A percentile compares a stretch with the other conserved stretches of the same genome.
Evolutionary conservation across 2,329 filamentous ascomycete genomes (phyloP).

Genomic region (Macrophomina pseudophaseolina): DNA sequence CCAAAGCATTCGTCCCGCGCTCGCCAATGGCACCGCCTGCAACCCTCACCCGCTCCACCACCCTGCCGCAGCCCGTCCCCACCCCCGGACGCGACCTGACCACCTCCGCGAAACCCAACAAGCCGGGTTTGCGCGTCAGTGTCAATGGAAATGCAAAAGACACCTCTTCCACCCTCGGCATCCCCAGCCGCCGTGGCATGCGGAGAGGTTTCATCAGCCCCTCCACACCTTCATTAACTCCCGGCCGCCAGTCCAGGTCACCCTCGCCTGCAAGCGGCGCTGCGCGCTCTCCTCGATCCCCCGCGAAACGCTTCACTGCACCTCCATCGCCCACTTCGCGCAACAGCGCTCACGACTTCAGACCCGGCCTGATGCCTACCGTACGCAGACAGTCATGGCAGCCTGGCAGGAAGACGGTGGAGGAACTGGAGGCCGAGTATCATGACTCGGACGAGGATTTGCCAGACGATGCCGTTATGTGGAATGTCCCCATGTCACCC

Average conservation of each 20-base stretch:
- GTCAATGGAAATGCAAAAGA: constrained; percentile 33
- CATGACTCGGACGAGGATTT: constrained; percentile 78
- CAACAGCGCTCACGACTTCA: constrained; percentile 38
- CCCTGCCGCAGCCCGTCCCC: neutral
- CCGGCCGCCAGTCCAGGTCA: constrained; percentile 43
- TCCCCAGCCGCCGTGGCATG: constrained; percentile 43
- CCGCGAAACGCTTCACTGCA: constrained; percentile 29
- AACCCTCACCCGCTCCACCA: constrained; percentile 9
- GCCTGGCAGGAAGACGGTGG: constrained; percentile 68
- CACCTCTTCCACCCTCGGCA: constrained; percentile 38
- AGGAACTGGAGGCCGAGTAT: constrained; percentile 78
- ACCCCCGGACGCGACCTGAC: constrained; percentile 44
- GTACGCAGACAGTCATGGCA: constrained; percentile 66
- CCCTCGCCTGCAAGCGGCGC: constrained; percentile 39
- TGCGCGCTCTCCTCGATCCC: constrained; percentile 36
- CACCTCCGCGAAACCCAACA: constrained; percentile 41
- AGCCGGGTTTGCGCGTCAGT: constrained; percentile 48
- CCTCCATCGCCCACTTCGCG: constrained; percentile 33
- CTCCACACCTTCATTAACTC: constrained; percentile 38
- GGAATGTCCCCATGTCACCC: constrained; percentile 83
- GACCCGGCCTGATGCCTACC: constrained; percentile 36
- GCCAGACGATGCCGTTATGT: constrained; percentile 77
- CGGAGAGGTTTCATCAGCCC: constrained; percentile 49
- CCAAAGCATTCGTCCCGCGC: constrained; percentile 22
- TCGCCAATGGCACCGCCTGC: constrained; percentile 20